These are phyloP conservation scores for Acacia melanoxylon DNA, from an alignment of 306 rosid species.

Conservation along the genomic window DNA sequence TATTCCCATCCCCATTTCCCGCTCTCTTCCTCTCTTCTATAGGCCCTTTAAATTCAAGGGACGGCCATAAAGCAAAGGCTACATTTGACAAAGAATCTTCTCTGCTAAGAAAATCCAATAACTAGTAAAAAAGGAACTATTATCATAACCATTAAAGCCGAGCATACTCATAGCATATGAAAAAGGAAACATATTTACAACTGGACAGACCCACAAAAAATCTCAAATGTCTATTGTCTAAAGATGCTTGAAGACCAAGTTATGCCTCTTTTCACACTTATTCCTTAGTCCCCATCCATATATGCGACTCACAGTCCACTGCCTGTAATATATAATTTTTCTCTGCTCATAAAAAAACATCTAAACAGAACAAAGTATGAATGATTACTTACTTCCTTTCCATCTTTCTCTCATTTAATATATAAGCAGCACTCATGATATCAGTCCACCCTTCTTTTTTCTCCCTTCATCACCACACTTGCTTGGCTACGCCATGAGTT, in stretches of 20 bases:
- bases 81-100: slow-evolving; percentile 49
- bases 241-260: slow-evolving; percentile 66
- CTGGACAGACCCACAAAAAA: slow-evolving; percentile 19
- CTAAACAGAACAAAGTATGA: neutral
- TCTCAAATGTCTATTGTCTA: slow-evolving; percentile 22
- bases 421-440: slow-evolving; percentile 18
- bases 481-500: neutral
- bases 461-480: neutral
- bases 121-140: neutral
- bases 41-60: slow-evolving; percentile 28
- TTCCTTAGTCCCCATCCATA: slow-evolving; percentile 1
- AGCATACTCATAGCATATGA: neutral
- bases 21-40: neutral
- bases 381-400: neutral
- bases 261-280: slow-evolving; percentile 38
- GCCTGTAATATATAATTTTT: neutral
- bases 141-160: slow-evolving; percentile 41
- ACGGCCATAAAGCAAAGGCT: slow-evolving; percentile 43
- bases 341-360: neutral
- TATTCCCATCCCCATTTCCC: neutral
- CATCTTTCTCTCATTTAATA: neutral
- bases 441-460: slow-evolving; percentile 19
- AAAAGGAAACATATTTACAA: neutral
- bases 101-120: slow-evolving; percentile 29
- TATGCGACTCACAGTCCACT: slow-evolving; percentile 37